Percentiles rank a stretch among this genome's conserved stretches.
These are phyloP conservation scores for Gnaphalium uliginosum DNA, from an alignment of 129 eudicot species.

Conservation along the genomic window DNA sequence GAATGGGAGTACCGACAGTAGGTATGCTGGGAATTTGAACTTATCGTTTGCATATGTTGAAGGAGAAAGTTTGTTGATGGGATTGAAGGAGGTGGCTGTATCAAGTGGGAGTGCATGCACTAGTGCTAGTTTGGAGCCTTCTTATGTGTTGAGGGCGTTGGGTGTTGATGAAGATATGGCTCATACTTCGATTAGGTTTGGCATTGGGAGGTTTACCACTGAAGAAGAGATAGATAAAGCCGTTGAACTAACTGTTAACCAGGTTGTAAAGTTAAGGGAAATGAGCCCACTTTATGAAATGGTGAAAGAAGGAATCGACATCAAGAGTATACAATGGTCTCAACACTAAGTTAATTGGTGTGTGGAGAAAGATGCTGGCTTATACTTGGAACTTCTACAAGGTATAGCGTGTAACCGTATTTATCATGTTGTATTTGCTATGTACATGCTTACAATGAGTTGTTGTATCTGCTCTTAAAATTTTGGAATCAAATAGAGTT, in stretches of 20 bases:
- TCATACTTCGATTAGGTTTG: conserved; percentile 93
- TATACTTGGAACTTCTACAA: background rate
- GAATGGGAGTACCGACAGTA: conserved; percentile 77
- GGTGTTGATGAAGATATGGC: conserved; percentile 99
- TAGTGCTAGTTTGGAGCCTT: conserved; percentile 97
- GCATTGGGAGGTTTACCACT: conserved; percentile 98
- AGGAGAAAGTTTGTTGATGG: conserved; percentile 98
- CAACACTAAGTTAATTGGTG: background rate
- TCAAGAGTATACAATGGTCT: conserved; percentile 44
- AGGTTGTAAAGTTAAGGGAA: conserved; percentile 87
- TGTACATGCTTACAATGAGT: background rate
- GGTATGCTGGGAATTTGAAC: conserved; percentile 93
- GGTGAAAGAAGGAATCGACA: conserved; percentile 91
- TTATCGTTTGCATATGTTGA: conserved; percentile 93
- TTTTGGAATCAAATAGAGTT: background rate
- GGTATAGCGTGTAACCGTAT: background rate
- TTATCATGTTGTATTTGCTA: background rate
- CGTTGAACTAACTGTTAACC: conserved; percentile 73
- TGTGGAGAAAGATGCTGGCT: conserved; percentile 3
- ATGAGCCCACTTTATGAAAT: conserved; percentile 99
- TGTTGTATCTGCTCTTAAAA: conserved; percentile 2
- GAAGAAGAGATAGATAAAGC: conserved; percentile 95
- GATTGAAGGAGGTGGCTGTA: conserved; percentile 96
- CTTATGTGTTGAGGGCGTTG: conserved; percentile 91
- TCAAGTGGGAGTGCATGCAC: conserved; percentile 99